phyloP scores from a whole-genome alignment of 1,284 basidiomycete species.

The Earliella scabrosa region DNA sequence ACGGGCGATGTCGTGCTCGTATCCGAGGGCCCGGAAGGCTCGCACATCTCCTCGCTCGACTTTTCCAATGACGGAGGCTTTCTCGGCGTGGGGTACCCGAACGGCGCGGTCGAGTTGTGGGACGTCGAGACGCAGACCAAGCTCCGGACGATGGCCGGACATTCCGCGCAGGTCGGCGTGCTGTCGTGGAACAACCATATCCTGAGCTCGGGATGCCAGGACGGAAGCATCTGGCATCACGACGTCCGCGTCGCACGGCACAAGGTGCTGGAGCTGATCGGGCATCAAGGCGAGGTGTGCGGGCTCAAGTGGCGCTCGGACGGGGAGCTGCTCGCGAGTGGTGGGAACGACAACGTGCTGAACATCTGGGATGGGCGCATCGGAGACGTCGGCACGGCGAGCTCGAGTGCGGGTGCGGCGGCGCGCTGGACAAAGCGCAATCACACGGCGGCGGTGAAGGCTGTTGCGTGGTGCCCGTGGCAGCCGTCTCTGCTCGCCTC shows the following conservation, averaged over 20 bases:
- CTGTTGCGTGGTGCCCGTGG: conserved; percentile 98
- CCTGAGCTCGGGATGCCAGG: conserved; percentile 86
- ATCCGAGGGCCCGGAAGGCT: conserved; percentile 75
- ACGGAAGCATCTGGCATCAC: conserved; percentile 94
- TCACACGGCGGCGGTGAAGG: conserved; percentile 96
- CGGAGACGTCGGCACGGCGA: conserved; percentile 60
- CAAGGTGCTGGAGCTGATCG: conserved; percentile 87
- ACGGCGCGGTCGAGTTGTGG: conserved; percentile 95
- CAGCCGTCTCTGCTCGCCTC: conserved; percentile 90
- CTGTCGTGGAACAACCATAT: conserved; percentile 89
- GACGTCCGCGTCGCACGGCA: conserved; percentile 89
- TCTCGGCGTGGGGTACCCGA: conserved; percentile 86
- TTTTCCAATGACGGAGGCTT: conserved; percentile 90
- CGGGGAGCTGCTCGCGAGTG: conserved; percentile 89
- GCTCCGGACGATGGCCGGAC: conserved; percentile 88
- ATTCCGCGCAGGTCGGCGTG: conserved; percentile 80
- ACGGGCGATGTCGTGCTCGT: conserved; percentile 82
- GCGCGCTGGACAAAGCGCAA: conserved; percentile 93
- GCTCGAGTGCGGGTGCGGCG: conserved; percentile 62
- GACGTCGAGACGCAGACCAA: conserved; percentile 84
- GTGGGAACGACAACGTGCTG: conserved; percentile 96
- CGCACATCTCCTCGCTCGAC: conserved; percentile 79
- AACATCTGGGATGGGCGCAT: conserved; percentile 93
- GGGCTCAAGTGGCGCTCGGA: conserved; percentile 83
- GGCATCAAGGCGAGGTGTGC: conserved; percentile 91